phyloP scores from a whole-genome alignment of 2,329 filamentous ascomycete species.

The Clonostachys rosea region DNA sequence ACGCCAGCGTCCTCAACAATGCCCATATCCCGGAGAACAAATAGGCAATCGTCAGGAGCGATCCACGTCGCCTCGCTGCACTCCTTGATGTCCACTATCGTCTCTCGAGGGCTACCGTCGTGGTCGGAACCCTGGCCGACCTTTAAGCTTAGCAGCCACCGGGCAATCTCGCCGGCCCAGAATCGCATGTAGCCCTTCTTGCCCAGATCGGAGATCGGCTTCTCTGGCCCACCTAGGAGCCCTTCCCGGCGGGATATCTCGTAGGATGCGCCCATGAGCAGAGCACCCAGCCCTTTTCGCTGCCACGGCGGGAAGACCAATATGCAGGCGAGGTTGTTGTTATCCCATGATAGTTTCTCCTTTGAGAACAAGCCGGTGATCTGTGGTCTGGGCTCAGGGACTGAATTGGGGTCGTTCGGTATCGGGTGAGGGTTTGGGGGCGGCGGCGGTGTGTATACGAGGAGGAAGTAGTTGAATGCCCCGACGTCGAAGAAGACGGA shows the following conservation, averaged over 20 bases:
- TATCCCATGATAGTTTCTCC: slow-evolving; percentile 98
- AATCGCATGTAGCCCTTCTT: slow-evolving; percentile 77
- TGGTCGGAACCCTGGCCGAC: slow-evolving; percentile 6
- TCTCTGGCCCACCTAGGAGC: slow-evolving; percentile 86
- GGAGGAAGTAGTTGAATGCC: slow-evolving; percentile 90
- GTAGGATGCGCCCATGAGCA: slow-evolving; percentile 92
- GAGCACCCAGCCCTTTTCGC: slow-evolving; percentile 77
- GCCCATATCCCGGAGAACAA: slow-evolving; percentile 75
- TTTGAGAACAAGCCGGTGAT: slow-evolving; percentile 98
- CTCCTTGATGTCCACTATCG: slow-evolving; percentile 61
- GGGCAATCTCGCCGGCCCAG: slow-evolving; percentile 80
- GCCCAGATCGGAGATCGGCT: slow-evolving; percentile 84
- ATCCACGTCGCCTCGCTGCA: slow-evolving; percentile 81
- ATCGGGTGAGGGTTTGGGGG: slow-evolving; percentile 2
- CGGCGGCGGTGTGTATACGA: slow-evolving; percentile 62
- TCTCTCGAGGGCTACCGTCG: slow-evolving; percentile 17
- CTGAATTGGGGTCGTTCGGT: neutral
- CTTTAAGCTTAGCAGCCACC: slow-evolving; percentile 52
- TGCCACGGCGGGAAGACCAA: slow-evolving; percentile 95
- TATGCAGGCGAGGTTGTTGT: slow-evolving; percentile 96
- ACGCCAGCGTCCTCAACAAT: slow-evolving; percentile 56
- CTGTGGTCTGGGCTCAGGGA: slow-evolving; percentile 16
- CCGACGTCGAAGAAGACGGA: slow-evolving; percentile 96
- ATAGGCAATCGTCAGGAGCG: slow-evolving; percentile 75
- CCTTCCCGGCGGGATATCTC: slow-evolving; percentile 82